Base-by-base conservation (phyloP, 306 rosid genomes). In the Erythrophleum fordii region DNA sequence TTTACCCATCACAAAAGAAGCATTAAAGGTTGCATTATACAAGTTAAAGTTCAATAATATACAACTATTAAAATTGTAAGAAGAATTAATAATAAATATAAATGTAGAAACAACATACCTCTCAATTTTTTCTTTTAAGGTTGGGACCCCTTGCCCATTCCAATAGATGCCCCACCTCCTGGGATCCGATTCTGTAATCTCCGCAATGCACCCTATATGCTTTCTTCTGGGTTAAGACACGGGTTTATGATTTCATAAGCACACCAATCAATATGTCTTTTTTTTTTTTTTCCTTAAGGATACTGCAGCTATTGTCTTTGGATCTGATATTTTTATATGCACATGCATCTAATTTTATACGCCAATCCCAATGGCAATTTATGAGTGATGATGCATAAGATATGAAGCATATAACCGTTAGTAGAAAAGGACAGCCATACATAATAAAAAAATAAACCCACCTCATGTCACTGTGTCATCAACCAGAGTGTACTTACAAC, bases 101-200 rank as follows among this genome's bases (percentile, higher is more conserved):
- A 2, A 31, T 31, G 35, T 4, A 31, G 35, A 31, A 31, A 31
- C 4, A 31, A 31, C 35, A 4, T 31, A 1, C 35, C 35, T 1
- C 35, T 31, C 35, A 31, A n/a, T n/a, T n/a, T n/a, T n/a, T n/a
- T n/a, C n/a, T 26, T 53, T 53, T 25, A 12, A 73, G 29, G 14
- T 62, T 61, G 73, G 67, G 82, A 66, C 52, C 49, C 23, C 25
- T 17, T 59, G 23, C 51, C 45, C 55, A 56, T 48, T 51, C 59
- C 39, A 29, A 4, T 25, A 35, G 48, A 35, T 8, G 23, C 16
- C 70, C 44, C 68, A 23, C 11, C 68, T 56, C 72, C 67, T 10
- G 29, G 83, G 56, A 37, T 72, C 76, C 23, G 75, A 53, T 72
- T 56, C 76, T 62, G 5, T 16, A 18, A 73, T 7, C 45, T 18